Evolutionary conservation across 768 basidiomycete genomes (phyloP).

Genomic region (Pleurotus djamor): DNA sequence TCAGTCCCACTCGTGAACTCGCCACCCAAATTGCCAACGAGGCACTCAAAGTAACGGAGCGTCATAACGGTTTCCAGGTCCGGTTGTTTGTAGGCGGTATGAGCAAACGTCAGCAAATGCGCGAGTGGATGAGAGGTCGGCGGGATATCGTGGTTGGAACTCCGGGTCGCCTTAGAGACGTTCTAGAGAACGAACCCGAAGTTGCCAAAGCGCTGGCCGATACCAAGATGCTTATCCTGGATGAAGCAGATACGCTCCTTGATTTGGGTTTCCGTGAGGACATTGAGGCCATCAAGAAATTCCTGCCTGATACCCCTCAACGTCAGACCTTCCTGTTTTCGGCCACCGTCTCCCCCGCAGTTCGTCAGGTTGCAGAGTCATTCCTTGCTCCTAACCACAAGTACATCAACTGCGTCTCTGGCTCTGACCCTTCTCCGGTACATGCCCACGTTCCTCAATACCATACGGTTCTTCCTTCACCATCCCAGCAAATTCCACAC

Average conservation of each 20-base stretch:
- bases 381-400: conserved; percentile 58
- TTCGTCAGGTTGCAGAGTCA: conserved; percentile 66
- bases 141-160: conserved; percentile 88
- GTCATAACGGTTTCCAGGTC: conserved; percentile 66
- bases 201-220: conserved; percentile 50
- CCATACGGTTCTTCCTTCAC: conserved; percentile 67
- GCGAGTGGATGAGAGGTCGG: conserved; percentile 58
- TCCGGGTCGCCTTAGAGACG: conserved; percentile 82
- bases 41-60: conserved; percentile 60
- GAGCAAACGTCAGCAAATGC: conserved; percentile 62
- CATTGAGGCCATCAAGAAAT: conserved; percentile 66
- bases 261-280: conserved; percentile 93
- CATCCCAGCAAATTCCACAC: conserved; percentile 75
- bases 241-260: conserved; percentile 89
- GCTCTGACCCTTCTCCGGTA: conserved; percentile 54
- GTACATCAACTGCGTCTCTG: conserved; percentile 72
- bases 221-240: conserved; percentile 78
- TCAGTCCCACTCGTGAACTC: conserved; percentile 88
- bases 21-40: conserved; percentile 90
- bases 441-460: conserved; percentile 81
- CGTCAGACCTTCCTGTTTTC: conserved; percentile 95
- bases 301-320: conserved; percentile 56
- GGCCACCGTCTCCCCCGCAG: conserved; percentile 74
- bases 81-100: conserved; percentile 78
- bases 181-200: conserved; percentile 56